A percentile compares a stretch with the other conserved stretches of the same genome.
Conservation (phyloP, 176 grass and related monocot species). For the Miscanthus lutarioriparius region DNA sequence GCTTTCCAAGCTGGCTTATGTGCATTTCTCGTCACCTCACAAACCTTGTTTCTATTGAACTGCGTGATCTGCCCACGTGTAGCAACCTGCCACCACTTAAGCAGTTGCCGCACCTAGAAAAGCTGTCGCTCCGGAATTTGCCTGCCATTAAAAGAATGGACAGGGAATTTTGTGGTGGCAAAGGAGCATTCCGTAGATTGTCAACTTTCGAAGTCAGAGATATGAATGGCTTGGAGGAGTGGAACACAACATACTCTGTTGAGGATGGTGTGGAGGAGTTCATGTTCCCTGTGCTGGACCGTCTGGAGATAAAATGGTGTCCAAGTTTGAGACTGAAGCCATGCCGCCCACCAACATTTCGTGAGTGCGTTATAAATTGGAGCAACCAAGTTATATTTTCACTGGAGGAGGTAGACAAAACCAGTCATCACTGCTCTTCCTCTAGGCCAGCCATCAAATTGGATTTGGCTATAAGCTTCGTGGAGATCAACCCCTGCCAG, state of each 20-base stretch:
- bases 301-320: rapidly evolving
- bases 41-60: background rate
- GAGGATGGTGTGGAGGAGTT: background rate
- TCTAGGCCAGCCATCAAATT: background rate
- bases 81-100: background rate
- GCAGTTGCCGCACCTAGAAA: background rate
- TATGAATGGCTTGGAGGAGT: no score
- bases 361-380: rapidly evolving
- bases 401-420: background rate
- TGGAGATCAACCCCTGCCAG: no score
- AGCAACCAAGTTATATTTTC: background rate
- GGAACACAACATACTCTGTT: background rate
- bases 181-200: background rate
- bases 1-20: background rate
- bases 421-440: background rate
- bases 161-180: background rate
- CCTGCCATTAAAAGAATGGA: background rate
- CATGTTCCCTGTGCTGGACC: background rate
- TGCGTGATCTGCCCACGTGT: background rate
- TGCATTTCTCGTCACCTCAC: background rate
- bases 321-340: background rate
- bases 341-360: background rate
- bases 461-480: rapidly evolving
- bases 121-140: rapidly evolving
- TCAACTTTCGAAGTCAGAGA: rapidly evolving